phyloP scores from a whole-genome alignment of 1,139 yeast species.

The Blastobotrys illinoisensis region DNA sequence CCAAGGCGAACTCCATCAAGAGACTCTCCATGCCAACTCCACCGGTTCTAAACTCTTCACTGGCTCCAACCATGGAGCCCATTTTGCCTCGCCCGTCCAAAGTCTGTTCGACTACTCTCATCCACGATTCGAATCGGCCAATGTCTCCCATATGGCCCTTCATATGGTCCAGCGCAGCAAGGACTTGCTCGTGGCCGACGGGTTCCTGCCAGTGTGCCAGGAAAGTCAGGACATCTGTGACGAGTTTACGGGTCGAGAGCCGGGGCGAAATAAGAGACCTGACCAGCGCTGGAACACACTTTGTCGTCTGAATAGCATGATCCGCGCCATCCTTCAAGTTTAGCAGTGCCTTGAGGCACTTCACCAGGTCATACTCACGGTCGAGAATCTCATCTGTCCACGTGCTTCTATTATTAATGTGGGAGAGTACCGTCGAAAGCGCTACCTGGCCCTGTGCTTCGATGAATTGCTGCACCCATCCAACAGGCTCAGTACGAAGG shows the following conservation, averaged over 20 bases:
- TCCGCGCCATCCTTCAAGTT: conserved; percentile 53
- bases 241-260: conserved; percentile 68
- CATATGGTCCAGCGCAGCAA: conserved; percentile 57
- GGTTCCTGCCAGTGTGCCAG: conserved; percentile 47
- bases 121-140: conserved; percentile 77
- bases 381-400: conserved; percentile 42
- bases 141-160: conserved; percentile 59
- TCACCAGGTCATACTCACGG: conserved; percentile 53
- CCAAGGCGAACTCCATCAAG: conserved; percentile 71
- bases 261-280: conserved; percentile 58
- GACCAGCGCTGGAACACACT: conserved; percentile 53
- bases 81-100: conserved; percentile 83
- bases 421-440: conserved; percentile 53
- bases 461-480: conserved; percentile 81
- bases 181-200: conserved; percentile 58
- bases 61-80: conserved; percentile 90
- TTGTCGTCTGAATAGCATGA: conserved; percentile 46
- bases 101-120: conserved; percentile 63
- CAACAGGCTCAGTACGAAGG: conserved; percentile 82
- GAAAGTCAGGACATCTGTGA: conserved; percentile 68
- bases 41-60: conserved; percentile 69
- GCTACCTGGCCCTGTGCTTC: conserved; percentile 88
- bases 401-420: conserved; percentile 34
- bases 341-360: conserved; percentile 58
- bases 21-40: conserved; percentile 64